phyloP scores from a whole-genome alignment of 1,284 basidiomycete genomes.

The Trametes versicolor region DNA sequence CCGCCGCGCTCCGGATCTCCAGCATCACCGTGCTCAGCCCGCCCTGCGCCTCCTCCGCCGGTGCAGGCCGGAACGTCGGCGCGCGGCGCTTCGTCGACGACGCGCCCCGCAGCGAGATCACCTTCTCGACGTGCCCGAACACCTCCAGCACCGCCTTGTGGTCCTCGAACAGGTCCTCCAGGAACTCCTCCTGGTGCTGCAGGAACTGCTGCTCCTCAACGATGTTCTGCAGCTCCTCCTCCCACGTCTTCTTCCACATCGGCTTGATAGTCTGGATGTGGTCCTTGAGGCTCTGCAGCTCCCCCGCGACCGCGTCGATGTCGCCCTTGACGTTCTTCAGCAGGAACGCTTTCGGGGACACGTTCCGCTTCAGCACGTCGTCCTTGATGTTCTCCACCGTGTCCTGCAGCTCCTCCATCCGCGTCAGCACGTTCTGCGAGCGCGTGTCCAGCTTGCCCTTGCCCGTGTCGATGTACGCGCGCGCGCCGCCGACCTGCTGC shows the following conservation, averaged over 20 bases:
- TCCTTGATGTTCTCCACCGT: constrained; percentile 91
- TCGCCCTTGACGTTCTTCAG: constrained; percentile 83
- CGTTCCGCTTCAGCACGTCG: constrained; percentile 91
- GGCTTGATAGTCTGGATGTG: constrained; percentile 93
- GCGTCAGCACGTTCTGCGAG: constrained; percentile 91
- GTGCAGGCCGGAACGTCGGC: constrained; percentile 62
- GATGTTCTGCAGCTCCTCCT: constrained; percentile 94
- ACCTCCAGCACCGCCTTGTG: constrained; percentile 89
- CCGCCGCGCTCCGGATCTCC: constrained; percentile 85
- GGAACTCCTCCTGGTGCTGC: constrained; percentile 90
- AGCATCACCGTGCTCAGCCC: constrained; percentile 83
- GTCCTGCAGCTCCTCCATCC: constrained; percentile 95
- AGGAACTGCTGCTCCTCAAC: constrained; percentile 98
- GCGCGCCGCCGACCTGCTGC: constrained; percentile 85
- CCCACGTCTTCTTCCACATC: constrained; percentile 99
- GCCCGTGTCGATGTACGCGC: constrained; percentile 91
- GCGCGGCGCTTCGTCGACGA: constrained; percentile 52
- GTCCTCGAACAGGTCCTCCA: constrained; percentile 90
- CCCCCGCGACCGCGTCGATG: constrained; percentile 72
- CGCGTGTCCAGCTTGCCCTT: constrained; percentile 90
- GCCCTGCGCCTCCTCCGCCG: constrained; percentile 68
- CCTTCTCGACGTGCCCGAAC: constrained; percentile 88
- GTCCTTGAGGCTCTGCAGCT: constrained; percentile 83
- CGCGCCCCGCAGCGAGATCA: constrained; percentile 78
- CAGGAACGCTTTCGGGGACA: constrained; percentile 83